Conservation (phyloP, 495 filamentous ascomycete species). For the Xylaria flabelliformis region DNA sequence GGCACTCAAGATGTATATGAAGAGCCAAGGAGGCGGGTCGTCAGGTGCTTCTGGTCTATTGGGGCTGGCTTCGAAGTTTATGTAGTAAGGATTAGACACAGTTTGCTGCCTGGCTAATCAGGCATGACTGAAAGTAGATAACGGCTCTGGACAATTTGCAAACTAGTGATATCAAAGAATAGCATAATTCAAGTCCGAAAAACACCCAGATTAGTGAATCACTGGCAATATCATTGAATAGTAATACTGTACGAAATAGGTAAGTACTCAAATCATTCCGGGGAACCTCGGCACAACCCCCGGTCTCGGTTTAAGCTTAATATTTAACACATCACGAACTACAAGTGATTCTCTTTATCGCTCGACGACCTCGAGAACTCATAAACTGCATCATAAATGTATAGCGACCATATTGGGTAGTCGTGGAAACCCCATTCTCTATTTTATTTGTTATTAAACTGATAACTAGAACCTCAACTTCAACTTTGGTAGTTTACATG, state of each 20-base stretch:
- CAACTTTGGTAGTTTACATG: not conserved
- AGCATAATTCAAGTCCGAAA: not conserved
- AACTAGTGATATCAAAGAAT: not conserved
- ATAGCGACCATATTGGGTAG: not conserved
- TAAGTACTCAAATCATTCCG: not conserved
- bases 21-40: conserved; percentile 47
- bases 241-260: not conserved
- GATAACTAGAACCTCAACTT: not conserved
- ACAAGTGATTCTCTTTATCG: not conserved
- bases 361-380: not conserved
- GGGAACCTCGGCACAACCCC: not conserved
- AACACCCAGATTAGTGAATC: not conserved
- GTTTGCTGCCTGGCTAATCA: not conserved
- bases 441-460: not conserved
- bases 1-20: conserved; percentile 63
- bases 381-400: not conserved
- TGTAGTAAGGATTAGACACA: conserved; percentile 22
- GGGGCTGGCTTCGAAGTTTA: conserved; percentile 51
- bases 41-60: conserved; percentile 40
- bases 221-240: not conserved
- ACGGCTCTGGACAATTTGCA: not conserved
- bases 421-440: not conserved
- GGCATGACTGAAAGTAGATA: not conserved
- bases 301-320: conserved; percentile 2
- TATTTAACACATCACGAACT: not conserved